These are phyloP conservation scores for Hypoxylon cercidicola DNA, from an alignment of 495 filamentous ascomycete species.

Conservation along the genomic window DNA sequence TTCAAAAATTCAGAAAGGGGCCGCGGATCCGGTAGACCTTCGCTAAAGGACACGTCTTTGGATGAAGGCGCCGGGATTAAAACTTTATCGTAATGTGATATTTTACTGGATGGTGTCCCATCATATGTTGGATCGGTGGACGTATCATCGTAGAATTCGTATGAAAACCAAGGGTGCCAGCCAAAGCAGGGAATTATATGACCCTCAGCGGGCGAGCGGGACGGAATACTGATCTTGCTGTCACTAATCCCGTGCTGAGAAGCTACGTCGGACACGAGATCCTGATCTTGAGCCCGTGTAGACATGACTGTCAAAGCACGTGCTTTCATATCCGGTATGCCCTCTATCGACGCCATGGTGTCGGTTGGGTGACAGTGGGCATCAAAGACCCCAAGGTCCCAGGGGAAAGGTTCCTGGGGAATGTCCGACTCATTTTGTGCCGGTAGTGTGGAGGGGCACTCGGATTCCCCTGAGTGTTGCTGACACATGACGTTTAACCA, in stretches of 20 bases:
- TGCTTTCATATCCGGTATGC: constrained; percentile 80
- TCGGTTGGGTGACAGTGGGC: constrained; percentile 99
- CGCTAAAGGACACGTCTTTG: constrained; percentile 68
- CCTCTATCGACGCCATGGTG: constrained; percentile 77
- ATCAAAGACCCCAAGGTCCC: constrained; percentile 87
- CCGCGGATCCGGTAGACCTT: constrained; percentile 74
- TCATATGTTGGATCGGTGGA: constrained; percentile 52
- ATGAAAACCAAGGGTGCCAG: constrained; percentile 99
- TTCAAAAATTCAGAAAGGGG: constrained; percentile 72
- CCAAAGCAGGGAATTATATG: constrained; percentile 84
- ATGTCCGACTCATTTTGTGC: constrained; percentile 20
- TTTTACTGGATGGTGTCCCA: constrained; percentile 57
- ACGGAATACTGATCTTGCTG: constrained; percentile 18
- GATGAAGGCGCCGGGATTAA: constrained; percentile 65
- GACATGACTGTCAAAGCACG: constrained; percentile 86
- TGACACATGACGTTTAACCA: constrained; percentile 31
- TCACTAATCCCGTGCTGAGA: constrained; percentile 51
- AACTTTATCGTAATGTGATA: constrained; percentile 76
- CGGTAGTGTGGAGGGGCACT: constrained; percentile 6
- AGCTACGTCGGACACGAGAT: constrained; percentile 78
- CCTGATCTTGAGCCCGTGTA: constrained; percentile 86
- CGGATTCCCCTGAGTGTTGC: constrained; percentile 20
- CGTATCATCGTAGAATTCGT: constrained; percentile 79
- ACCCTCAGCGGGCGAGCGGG: constrained; percentile 19
- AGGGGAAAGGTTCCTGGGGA: constrained; percentile 68